Conservation (phyloP, 2,329 filamentous ascomycete genomes). For the Teratosphaeria nubilosa region DNA sequence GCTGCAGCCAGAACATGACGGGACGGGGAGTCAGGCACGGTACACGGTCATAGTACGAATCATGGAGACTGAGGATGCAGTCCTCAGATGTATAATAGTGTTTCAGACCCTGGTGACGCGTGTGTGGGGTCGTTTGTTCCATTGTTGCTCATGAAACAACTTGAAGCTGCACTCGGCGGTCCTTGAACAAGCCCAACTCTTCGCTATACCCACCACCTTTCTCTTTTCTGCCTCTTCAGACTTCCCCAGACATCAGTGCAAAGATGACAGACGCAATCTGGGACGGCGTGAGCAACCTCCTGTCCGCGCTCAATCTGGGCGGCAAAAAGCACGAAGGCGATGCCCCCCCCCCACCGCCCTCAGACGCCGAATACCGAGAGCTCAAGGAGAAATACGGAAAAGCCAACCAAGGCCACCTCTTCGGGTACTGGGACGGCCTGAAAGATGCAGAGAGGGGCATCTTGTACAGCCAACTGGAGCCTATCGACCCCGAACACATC, state of each 20-base stretch:
- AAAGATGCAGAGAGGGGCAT: conserved; percentile 59
- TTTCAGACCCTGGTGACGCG: neutral
- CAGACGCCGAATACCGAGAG: conserved; percentile 54
- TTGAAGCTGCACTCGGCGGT: neutral
- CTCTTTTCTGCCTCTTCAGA: neutral
- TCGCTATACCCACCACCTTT: neutral
- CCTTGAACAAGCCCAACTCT: neutral
- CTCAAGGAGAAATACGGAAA: conserved; percentile 64
- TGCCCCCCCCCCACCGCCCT: conserved; percentile 42
- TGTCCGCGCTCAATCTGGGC: conserved; percentile 33
- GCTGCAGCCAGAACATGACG: too few relatives aligned
- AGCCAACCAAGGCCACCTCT: conserved; percentile 71
- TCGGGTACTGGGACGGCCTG: conserved; percentile 79
- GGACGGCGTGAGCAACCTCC: conserved; percentile 28
- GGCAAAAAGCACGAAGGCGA: conserved; percentile 24
- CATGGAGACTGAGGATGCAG: too few relatives aligned
- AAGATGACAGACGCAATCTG: conserved; percentile 34
- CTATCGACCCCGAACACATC: conserved; percentile 77
- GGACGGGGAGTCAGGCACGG: too few relatives aligned
- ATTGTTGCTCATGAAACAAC: neutral
- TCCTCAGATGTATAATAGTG: neutral
- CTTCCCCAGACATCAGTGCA: neutral
- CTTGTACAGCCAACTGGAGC: conserved; percentile 71
- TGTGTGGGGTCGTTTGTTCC: neutral
- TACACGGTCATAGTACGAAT: too few relatives aligned